phyloP scores from a whole-genome alignment of 2,329 filamentous ascomycete species.

The Botrytis fragariae region DNA sequence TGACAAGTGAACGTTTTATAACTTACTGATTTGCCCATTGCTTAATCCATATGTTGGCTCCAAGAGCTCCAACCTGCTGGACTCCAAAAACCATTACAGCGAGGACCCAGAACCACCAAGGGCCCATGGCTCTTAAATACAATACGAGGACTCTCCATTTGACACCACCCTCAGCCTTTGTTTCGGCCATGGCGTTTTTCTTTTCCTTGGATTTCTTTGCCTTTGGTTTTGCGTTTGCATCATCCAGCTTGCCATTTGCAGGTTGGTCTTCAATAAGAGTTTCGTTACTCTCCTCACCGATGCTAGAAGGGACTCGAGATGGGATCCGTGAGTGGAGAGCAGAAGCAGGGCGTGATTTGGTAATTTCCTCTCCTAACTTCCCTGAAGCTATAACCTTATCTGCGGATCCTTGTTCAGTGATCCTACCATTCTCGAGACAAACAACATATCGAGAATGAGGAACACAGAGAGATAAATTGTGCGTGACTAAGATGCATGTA shows the following conservation, averaged over 20 bases:
- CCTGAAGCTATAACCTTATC: conserved; percentile 81
- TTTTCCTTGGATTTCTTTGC: conserved; percentile 41
- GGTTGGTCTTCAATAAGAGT: conserved; percentile 54
- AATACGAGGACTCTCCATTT: conserved; percentile 82
- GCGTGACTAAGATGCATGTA: conserved; percentile 93
- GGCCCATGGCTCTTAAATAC: conserved; percentile 89
- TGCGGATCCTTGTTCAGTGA: conserved; percentile 73
- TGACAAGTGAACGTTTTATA: background rate
- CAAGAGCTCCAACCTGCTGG: conserved; percentile 83
- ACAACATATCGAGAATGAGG: conserved; percentile 79
- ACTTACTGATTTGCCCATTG: conserved; percentile 89
- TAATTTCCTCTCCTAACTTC: conserved; percentile 80
- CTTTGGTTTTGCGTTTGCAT: conserved; percentile 43
- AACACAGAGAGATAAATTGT: conserved; percentile 87
- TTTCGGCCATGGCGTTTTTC: conserved; percentile 63
- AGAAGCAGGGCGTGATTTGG: conserved; percentile 71
- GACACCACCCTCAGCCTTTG: conserved; percentile 81
- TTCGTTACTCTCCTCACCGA: conserved; percentile 60
- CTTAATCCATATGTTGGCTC: conserved; percentile 91
- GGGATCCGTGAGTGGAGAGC: conserved; percentile 67
- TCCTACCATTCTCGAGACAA: conserved; percentile 80
- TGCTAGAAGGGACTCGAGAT: conserved; percentile 74
- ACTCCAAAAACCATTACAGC: conserved; percentile 71
- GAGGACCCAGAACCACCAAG: conserved; percentile 90
- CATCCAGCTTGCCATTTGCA: conserved; percentile 44